Percentiles rank a stretch among this genome's conserved stretches.
Evolutionary conservation across 495 filamentous ascomycete genomes (phyloP).

Genomic region (Hypoxylon rickii): DNA sequence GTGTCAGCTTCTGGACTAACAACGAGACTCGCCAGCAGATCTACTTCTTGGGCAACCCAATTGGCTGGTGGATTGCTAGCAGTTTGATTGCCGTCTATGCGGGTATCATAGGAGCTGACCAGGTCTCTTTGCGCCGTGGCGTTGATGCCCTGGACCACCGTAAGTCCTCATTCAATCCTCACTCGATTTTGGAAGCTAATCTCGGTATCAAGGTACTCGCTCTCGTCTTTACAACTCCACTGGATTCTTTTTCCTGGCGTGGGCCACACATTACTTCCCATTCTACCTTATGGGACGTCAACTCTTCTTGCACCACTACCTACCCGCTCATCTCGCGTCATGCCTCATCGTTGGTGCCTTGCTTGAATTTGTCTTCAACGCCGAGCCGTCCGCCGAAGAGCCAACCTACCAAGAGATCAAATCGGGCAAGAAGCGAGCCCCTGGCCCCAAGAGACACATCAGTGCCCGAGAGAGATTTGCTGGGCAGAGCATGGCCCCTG

Average conservation of each 20-base stretch:
- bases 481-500: slow-evolving; percentile 72
- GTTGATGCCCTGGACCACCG: slow-evolving; percentile 91
- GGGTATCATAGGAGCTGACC: slow-evolving; percentile 90
- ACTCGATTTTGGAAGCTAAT: slow-evolving; percentile 24
- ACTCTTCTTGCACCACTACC: slow-evolving; percentile 96
- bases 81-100: slow-evolving; percentile 90
- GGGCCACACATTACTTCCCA: slow-evolving; percentile 97
- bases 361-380: slow-evolving; percentile 93
- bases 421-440: slow-evolving; percentile 54
- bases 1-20: slow-evolving; percentile 99
- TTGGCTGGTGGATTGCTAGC: slow-evolving; percentile 97
- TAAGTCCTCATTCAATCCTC: slow-evolving; percentile 56
- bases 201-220: slow-evolving; percentile 67
- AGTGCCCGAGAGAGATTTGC: slow-evolving; percentile 80
- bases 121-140: slow-evolving; percentile 87
- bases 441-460: slow-evolving; percentile 55
- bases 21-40: slow-evolving; percentile 96
- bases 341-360: slow-evolving; percentile 94
- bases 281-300: slow-evolving; percentile 98
- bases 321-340: slow-evolving; percentile 92
- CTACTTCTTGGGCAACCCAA: slow-evolving; percentile 96
- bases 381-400: slow-evolving; percentile 68
- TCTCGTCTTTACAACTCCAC: slow-evolving; percentile 96
- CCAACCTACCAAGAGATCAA: slow-evolving; percentile 50
- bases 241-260: slow-evolving; percentile 97